Percentiles rank a stretch among this genome's conserved stretches.
These are phyloP conservation scores for Phyllosticta citribraziliensis DNA, from an alignment of 2,329 filamentous ascomycete species.

Conservation along the genomic window DNA sequence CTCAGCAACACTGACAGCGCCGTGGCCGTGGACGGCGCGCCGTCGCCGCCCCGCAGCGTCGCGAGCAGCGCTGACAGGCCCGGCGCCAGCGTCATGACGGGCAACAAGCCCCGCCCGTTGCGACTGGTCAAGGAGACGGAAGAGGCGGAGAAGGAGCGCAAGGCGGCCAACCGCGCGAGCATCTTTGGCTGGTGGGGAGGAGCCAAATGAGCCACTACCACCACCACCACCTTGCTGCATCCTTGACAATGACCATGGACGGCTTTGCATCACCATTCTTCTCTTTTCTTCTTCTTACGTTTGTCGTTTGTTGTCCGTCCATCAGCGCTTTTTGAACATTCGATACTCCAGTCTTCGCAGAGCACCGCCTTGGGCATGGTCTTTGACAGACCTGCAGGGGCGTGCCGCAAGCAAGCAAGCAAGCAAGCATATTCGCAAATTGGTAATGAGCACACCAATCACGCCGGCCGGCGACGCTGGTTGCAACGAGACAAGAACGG, in stretches of 20 bases:
- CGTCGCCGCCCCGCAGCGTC: slow-evolving; percentile 48
- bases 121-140: slow-evolving; percentile 70
- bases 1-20: slow-evolving; percentile 23
- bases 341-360: too few relatives aligned
- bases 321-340: too few relatives aligned
- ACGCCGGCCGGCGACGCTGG: too few relatives aligned
- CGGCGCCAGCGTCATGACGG: slow-evolving; percentile 35
- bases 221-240: neutral
- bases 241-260: neutral
- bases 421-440: too few relatives aligned
- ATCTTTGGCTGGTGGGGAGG: slow-evolving; percentile 22
- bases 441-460: too few relatives aligned
- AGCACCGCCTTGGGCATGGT: too few relatives aligned
- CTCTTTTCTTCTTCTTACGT: too few relatives aligned
- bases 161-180: slow-evolving; percentile 35
- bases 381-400: too few relatives aligned
- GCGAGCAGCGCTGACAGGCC: slow-evolving; percentile 23
- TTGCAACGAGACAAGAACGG: too few relatives aligned
- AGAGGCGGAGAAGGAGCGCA: slow-evolving; percentile 30
- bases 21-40: slow-evolving; percentile 24
- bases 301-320: too few relatives aligned
- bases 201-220: neutral
- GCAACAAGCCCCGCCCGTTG: slow-evolving; percentile 70
- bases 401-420: too few relatives aligned
- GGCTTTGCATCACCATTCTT: too few relatives aligned